Conservation (phyloP, 2,329 filamentous ascomycete species). For the Pseudomassariella vexata region DNA sequence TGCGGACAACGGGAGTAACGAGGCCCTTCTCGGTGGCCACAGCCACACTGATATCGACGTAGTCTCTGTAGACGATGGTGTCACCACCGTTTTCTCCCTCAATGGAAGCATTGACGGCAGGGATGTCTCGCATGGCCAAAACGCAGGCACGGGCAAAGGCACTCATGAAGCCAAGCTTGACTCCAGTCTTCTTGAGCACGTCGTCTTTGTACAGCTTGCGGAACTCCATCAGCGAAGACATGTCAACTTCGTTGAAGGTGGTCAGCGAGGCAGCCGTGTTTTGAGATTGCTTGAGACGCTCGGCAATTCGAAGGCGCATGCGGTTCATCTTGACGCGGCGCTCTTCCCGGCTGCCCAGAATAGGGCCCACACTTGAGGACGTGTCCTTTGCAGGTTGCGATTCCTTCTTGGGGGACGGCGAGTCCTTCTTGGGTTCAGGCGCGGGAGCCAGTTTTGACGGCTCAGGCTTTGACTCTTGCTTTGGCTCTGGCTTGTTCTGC, state of each 20-base stretch:
- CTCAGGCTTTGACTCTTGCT: conserved; percentile 37
- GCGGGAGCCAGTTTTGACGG: conserved; percentile 26
- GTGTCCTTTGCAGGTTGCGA: conserved; percentile 34
- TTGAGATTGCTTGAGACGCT: conserved; percentile 97
- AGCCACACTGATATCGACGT: conserved; percentile 95
- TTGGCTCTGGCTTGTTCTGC: conserved; percentile 33
- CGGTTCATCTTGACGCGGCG: conserved; percentile 99
- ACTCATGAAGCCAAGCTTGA: conserved; percentile 99
- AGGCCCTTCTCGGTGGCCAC: conserved; percentile 97
- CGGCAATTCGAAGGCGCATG: conserved; percentile 94
- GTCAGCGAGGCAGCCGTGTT: conserved; percentile 96
- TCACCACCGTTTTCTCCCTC: conserved; percentile 93
- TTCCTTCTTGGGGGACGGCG: conserved; percentile 26
- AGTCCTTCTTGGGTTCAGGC: conserved; percentile 33
- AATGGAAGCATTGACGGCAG: conserved; percentile 91
- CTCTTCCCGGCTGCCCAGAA: conserved; percentile 75
- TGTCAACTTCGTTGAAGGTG: conserved; percentile 99
- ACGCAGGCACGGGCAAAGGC: conserved; percentile 88
- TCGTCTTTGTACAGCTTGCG: conserved; percentile 97
- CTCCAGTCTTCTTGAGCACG: conserved; percentile 87
- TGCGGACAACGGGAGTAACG: conserved; percentile 93
- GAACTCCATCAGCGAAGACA: conserved; percentile 96
- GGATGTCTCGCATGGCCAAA: conserved; percentile 91
- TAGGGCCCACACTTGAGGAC: conserved; percentile 26
- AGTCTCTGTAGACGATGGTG: conserved; percentile 97